phyloP scores from a whole-genome alignment of 192 early-diverging fungal genomes.

The Chytriomyces hyalinus region DNA sequence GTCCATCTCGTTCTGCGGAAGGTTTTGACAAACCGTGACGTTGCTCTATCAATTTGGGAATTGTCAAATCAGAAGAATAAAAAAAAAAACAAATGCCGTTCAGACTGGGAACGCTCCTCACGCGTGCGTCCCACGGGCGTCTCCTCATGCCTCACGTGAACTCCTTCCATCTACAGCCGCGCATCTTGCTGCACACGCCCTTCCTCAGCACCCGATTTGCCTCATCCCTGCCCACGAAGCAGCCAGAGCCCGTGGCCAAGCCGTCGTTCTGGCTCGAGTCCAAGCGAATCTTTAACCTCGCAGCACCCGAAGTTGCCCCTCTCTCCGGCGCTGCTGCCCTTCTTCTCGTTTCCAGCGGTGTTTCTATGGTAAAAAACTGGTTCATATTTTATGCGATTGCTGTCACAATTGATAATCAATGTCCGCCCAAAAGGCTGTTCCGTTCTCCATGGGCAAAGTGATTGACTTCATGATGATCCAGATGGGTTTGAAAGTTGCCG shows the following conservation, averaged over 20 bases:
- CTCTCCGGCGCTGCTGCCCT: conserved; percentile 29
- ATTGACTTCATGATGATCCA: conserved; percentile 47
- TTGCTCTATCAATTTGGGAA: no score
- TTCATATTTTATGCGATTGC: background rate
- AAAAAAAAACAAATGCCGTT: background rate
- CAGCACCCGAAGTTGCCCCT: conserved; percentile 32
- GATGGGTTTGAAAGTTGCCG: conserved; percentile 26
- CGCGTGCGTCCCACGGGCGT: background rate
- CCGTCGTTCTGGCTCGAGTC: conserved; percentile 23
- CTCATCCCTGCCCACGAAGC: background rate
- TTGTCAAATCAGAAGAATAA: background rate
- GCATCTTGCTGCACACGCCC: background rate
- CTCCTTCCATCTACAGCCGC: background rate
- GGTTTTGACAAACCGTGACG: background rate
- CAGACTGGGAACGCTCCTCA: background rate
- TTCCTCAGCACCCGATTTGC: background rate
- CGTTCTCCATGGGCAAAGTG: conserved; percentile 49
- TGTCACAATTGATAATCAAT: background rate
- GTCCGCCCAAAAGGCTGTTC: conserved; percentile 21
- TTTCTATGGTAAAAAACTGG: conserved; percentile 39
- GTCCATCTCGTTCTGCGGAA: background rate
- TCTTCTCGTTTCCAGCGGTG: conserved; percentile 42
- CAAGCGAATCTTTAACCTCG: conserved; percentile 28
- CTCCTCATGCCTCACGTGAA: background rate
- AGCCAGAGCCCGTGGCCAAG: conserved; percentile 5